Evolutionary conservation across 805 yeast species (phyloP).

Genomic region (Clavispora vitiphila): DNA sequence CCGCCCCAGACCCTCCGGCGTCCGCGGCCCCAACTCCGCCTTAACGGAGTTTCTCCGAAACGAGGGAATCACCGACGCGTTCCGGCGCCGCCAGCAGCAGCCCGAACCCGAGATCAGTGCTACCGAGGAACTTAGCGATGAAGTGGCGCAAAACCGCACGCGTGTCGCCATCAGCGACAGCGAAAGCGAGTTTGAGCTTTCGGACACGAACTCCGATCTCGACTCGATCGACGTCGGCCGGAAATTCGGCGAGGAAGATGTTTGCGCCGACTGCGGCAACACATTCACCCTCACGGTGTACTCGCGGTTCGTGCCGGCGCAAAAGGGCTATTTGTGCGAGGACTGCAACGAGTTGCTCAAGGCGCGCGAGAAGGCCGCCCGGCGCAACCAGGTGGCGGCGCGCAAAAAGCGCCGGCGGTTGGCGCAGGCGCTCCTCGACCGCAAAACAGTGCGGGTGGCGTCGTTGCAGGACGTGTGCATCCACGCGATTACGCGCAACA

Average conservation of each 20-base stretch:
- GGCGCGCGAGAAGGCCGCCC: slow-evolving; percentile 40
- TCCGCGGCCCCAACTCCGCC: slow-evolving; percentile 75
- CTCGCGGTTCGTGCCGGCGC: slow-evolving; percentile 47
- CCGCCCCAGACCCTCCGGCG: slow-evolving; percentile 16
- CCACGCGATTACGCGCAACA: slow-evolving; percentile 55
- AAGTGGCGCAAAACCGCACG: background rate
- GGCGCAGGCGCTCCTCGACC: slow-evolving; percentile 81
- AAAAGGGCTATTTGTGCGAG: slow-evolving; percentile 64
- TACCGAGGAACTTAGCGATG: slow-evolving; percentile 4
- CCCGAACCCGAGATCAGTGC: background rate
- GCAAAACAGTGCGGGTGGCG: slow-evolving; percentile 57
- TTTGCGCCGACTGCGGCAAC: slow-evolving; percentile 59
- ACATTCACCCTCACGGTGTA: slow-evolving; percentile 62
- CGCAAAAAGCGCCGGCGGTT: slow-evolving; percentile 70
- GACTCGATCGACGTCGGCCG: slow-evolving; percentile 18
- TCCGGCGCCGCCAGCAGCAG: slow-evolving; percentile 37
- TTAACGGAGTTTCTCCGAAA: slow-evolving; percentile 81
- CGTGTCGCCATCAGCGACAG: background rate
- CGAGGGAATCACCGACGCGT: slow-evolving; percentile 85
- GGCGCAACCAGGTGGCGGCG: slow-evolving; percentile 54
- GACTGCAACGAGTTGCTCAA: slow-evolving; percentile 45
- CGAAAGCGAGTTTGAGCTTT: slow-evolving; percentile 1
- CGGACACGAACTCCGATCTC: slow-evolving; percentile 22
- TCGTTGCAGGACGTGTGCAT: slow-evolving; percentile 82
- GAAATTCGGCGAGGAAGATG: slow-evolving; percentile 49